Conservation (phyloP, 352 stramenopile species). For the Elongisporangium senticosum region DNA sequence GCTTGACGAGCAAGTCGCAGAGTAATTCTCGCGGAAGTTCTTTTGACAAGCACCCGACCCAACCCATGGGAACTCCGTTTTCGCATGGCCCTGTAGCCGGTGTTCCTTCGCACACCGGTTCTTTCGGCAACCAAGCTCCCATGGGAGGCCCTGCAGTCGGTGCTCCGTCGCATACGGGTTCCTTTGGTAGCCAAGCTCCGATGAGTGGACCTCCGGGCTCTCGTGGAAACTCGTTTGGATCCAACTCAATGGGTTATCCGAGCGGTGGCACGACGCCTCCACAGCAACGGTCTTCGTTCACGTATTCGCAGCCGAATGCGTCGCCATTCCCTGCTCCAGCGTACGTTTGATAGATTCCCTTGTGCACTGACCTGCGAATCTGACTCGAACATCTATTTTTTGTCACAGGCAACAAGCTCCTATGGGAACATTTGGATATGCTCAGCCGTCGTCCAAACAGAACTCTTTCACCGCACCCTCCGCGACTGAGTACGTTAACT, state of each 20-base stretch:
- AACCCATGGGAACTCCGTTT: slow-evolving; percentile 9
- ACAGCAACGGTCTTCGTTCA: slow-evolving; percentile 7
- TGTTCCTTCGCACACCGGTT: not conserved
- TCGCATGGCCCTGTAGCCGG: slow-evolving; percentile 1
- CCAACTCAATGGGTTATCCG: not conserved
- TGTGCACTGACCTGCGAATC: not conserved
- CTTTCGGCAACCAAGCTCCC: not conserved
- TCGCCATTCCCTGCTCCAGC: not conserved
- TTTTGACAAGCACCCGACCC: slow-evolving; percentile 18
- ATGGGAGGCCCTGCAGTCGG: slow-evolving; percentile 9
- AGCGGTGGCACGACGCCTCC: not conserved
- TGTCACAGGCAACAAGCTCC: not conserved
- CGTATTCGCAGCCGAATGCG: slow-evolving; percentile 3
- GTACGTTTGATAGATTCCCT: not conserved
- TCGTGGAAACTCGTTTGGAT: slow-evolving; percentile 33
- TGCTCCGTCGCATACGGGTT: slow-evolving; percentile 1
- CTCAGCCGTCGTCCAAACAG: not conserved
- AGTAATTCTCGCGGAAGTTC: slow-evolving; percentile 24
- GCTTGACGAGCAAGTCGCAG: slow-evolving; percentile 16
- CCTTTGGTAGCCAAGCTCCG: slow-evolving; percentile 11
- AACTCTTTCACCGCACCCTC: not conserved
- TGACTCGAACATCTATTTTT: not conserved
- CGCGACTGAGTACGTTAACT: slow-evolving; percentile 1
- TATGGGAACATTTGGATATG: not conserved
- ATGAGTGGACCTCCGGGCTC: slow-evolving; percentile 12